Evolutionary conservation across 2,329 filamentous ascomycete species (phyloP), one percentile per base, ranked within the genome.

Genomic region (Macrophomina phaseolina): DNA sequence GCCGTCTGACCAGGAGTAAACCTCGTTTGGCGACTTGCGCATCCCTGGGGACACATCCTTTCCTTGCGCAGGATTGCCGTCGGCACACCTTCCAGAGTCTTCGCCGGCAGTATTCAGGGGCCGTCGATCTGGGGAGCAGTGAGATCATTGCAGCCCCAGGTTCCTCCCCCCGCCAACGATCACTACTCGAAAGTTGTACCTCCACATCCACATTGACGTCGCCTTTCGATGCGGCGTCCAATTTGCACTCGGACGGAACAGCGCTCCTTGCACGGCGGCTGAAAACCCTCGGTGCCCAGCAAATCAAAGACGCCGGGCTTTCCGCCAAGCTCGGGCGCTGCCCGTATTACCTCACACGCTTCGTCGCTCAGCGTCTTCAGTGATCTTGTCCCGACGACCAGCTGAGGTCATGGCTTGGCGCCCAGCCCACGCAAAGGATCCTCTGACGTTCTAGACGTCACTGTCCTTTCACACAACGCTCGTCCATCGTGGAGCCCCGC

Each of bases 271-370:
- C 69, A 23, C 23, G 23, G 0, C 68, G 67, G 30, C 68, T 75
- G 45, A 72, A 70, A 28, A 64, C 60, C 14, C 66, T 70, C 46
- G 73, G 70, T 12, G 53, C 52, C 53, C 70, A 70, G 28, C 69
- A 70, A 32, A 68, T 75, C 8, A 70, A 68, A 18, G 23, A 64
- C 67, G 6, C 32, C 23, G 40, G 68, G 30, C 58, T 53, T 8
- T 68, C 69, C 28, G 75, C 73, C 14, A 81, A 81, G 67, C 66
- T 81, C 2, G 79, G 76, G 3, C 80, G 23, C 75, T 38, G 73
- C 80, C 46, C 80, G 79, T 36, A 72, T 71, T 45, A 79, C 76
- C 9, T 78, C 72, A 45, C 0, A 81, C 78, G 78, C 73, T 80
- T 1, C 76, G 80, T 63, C 78, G 79, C 2, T 77, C 73, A 0